A percentile compares a stretch with the other conserved stretches of the same genome.
Conservation (phyloP, 225 moss, liverwort and hornwort species). For the Pseudoscleropodium purum region DNA sequence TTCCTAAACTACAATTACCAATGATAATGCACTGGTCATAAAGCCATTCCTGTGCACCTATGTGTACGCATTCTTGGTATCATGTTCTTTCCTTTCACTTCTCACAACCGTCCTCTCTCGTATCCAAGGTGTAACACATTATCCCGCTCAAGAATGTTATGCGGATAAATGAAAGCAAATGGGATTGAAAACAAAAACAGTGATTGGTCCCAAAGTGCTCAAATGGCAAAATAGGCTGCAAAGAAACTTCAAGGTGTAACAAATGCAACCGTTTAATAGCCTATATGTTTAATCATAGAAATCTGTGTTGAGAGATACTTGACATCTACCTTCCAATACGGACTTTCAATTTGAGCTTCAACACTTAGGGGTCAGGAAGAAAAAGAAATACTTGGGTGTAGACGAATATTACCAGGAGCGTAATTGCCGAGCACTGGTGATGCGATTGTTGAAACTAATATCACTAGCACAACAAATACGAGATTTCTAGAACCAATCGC, state of each 20-base stretch:
- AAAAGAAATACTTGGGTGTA: not conserved
- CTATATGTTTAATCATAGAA: not conserved
- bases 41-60: not conserved
- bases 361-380: not conserved
- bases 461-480: not conserved
- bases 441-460: not conserved
- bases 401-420: constrained; percentile 14
- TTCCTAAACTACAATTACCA: not conserved
- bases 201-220: not conserved
- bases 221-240: not conserved
- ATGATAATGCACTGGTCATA: not conserved
- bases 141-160: not conserved
- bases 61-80: not conserved
- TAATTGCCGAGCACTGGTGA: constrained; percentile 22
- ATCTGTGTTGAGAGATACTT: not conserved
- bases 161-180: not conserved
- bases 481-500: not conserved
- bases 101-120: not conserved
- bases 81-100: not conserved
- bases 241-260: not conserved
- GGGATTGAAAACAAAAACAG: not conserved
- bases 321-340: not conserved
- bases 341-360: too few relatives aligned
- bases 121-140: not conserved
- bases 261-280: not conserved